Evolutionary conservation across 108 stramenopile genomes (phyloP).

Genomic region (Fistulifera solaris): DNA sequence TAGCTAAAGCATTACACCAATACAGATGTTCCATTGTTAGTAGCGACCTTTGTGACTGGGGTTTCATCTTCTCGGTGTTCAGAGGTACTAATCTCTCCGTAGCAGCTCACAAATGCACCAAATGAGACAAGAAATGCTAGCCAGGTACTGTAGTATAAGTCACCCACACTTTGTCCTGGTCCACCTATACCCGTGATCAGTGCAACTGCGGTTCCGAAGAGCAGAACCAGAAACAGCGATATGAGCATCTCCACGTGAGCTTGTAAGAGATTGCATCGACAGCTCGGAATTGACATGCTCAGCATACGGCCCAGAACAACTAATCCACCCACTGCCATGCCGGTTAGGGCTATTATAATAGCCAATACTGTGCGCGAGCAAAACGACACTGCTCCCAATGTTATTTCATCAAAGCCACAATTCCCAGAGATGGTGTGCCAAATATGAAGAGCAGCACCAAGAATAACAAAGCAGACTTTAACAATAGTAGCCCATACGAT

Average conservation of each 20-base stretch:
- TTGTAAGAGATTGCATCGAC: slow-evolving; percentile 5
- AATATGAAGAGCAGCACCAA: slow-evolving; percentile 36
- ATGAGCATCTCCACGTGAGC: slow-evolving; percentile 22
- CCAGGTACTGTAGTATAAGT: slow-evolving; percentile 41
- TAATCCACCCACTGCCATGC: slow-evolving; percentile 20
- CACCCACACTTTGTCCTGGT: slow-evolving; percentile 43
- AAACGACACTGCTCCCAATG: slow-evolving; percentile 21
- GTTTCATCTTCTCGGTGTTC: slow-evolving; percentile 4
- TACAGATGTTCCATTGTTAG: no score
- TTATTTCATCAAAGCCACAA: slow-evolving; percentile 18
- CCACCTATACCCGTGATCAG: slow-evolving; percentile 44
- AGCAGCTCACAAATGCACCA: slow-evolving; percentile 21
- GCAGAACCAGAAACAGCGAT: slow-evolving; percentile 23
- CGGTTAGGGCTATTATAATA: slow-evolving; percentile 19
- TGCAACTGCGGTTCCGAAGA: slow-evolving; percentile 32
- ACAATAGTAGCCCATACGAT: slow-evolving; percentile 27
- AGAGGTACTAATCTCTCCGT: slow-evolving; percentile 12
- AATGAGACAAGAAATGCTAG: slow-evolving; percentile 31
- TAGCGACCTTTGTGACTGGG: no score
- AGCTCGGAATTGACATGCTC: background rate
- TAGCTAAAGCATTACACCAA: no score
- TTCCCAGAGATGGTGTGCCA: slow-evolving; percentile 27
- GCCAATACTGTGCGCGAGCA: slow-evolving; percentile 33
- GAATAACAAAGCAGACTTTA: slow-evolving; percentile 43
- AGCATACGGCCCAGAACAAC: slow-evolving; percentile 11